Conservation (phyloP, 2,329 filamentous ascomycete species). For the Aspergillus transmontanensis region DNA sequence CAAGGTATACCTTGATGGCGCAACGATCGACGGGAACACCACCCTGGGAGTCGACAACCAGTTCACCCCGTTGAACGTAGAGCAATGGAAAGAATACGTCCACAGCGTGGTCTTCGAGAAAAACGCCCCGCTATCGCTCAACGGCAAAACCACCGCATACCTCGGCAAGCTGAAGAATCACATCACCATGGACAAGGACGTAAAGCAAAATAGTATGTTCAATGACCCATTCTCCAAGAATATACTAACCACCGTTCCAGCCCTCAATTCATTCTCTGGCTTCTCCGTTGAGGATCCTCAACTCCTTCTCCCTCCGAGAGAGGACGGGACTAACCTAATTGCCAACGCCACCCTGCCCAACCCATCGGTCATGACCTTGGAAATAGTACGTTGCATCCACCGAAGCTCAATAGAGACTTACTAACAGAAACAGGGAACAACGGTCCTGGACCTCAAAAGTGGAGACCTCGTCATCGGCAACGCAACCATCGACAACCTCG, state of each 20-base stretch:
- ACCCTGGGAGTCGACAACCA: constrained; percentile 29
- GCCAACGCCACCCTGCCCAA: constrained; percentile 60
- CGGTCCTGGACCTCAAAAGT: constrained; percentile 55
- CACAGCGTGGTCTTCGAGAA: constrained; percentile 33
- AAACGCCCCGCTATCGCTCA: constrained; percentile 28
- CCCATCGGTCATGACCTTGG: constrained; percentile 57
- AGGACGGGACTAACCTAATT: constrained; percentile 55
- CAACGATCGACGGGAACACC: constrained; percentile 38
- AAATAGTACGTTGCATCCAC: constrained; percentile 40
- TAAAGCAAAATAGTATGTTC: constrained; percentile 37
- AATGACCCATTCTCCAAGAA: background rate
- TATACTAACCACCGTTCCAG: constrained; percentile 35
- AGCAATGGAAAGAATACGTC: constrained; percentile 36
- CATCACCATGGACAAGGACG: constrained; percentile 38
- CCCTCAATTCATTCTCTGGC: constrained; percentile 54
- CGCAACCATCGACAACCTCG: constrained; percentile 52
- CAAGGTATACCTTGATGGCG: constrained; percentile 25
- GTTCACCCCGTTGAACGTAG: constrained; percentile 29
- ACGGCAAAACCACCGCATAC: constrained; percentile 32
- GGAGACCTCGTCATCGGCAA: constrained; percentile 53
- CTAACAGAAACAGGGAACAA: constrained; percentile 45
- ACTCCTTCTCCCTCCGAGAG: constrained; percentile 44
- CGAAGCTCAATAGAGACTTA: background rate
- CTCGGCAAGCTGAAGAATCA: constrained; percentile 36
- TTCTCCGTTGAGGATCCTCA: constrained; percentile 51